These are phyloP conservation scores for Micractinium conductrix DNA, from an alignment of 139 green algal species.

Conservation along the genomic window DNA sequence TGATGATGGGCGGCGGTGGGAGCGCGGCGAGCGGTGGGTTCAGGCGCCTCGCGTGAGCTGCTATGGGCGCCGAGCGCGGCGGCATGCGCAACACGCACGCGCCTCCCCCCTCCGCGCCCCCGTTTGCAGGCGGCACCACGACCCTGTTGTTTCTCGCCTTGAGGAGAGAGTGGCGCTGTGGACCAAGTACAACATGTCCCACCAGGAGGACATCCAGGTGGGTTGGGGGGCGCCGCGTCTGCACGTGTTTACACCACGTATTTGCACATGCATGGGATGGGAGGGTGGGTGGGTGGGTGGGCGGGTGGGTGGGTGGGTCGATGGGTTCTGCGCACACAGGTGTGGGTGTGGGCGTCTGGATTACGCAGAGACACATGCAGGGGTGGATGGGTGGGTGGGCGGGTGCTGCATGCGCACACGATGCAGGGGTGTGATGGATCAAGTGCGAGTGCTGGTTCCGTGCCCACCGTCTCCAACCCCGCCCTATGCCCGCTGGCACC, in stretches of 20 bases:
- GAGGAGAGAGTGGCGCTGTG: slow-evolving; percentile 72
- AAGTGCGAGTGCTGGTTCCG: not conserved
- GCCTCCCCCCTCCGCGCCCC: not conserved
- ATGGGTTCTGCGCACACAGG: not conserved
- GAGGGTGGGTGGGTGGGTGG: not conserved
- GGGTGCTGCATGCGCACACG: not conserved
- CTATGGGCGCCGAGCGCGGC: too few species aligned
- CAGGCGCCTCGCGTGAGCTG: too few species aligned
- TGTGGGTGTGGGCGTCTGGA: not conserved
- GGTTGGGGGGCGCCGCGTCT: not conserved
- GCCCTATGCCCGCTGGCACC: not conserved
- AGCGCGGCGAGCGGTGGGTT: too few species aligned
- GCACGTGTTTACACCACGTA: too few species aligned
- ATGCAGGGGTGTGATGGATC: not conserved
- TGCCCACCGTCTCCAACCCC: not conserved
- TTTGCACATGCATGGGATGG: too few species aligned
- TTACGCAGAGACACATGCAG: not conserved
- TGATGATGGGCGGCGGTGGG: not conserved
- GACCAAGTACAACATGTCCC: slow-evolving; percentile 66
- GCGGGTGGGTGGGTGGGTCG: not conserved
- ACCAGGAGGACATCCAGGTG: slow-evolving; percentile 88
- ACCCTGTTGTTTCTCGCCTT: slow-evolving; percentile 65
- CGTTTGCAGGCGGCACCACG: slow-evolving; percentile 49
- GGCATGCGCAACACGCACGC: too few species aligned
- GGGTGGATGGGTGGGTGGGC: not conserved